A percentile compares a stretch with the other conserved stretches of the same genome.
phyloP scores from a whole-genome alignment of 768 basidiomycete genomes.

The Rhodotorula kratochvilovae region DNA sequence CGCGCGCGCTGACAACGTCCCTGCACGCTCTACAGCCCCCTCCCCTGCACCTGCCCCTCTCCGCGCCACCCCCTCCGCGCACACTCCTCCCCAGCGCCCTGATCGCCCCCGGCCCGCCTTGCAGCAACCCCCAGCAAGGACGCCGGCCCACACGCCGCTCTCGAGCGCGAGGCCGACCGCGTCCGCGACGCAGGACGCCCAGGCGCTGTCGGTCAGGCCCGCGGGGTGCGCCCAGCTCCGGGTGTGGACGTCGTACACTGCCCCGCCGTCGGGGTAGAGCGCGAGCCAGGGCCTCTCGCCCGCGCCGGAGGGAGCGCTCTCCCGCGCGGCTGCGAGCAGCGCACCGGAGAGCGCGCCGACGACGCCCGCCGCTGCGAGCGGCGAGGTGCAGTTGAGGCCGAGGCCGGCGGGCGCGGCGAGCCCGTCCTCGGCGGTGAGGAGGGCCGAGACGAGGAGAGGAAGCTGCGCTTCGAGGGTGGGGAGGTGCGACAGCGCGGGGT shows the following conservation, averaged over 20 bases:
- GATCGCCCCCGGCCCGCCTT: constrained; percentile 48
- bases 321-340: background rate
- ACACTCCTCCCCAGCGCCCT: constrained; percentile 37
- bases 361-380: constrained; percentile 40
- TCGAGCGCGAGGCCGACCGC: constrained; percentile 26
- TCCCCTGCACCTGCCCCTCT: background rate
- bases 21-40: too few species aligned
- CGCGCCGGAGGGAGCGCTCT: background rate
- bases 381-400: constrained; percentile 49
- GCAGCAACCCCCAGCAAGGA: constrained; percentile 48
- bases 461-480: constrained; percentile 1
- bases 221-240: constrained; percentile 43
- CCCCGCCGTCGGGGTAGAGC: constrained; percentile 49
- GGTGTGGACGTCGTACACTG: constrained; percentile 45
- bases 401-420: constrained; percentile 36
- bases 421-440: background rate
- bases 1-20: too few species aligned
- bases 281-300: constrained; percentile 38
- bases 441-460: constrained; percentile 14
- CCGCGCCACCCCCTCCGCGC: constrained; percentile 13
- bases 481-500: constrained; percentile 6
- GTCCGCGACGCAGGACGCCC: constrained; percentile 41
- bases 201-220: constrained; percentile 32
- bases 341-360: constrained; percentile 32
- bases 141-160: constrained; percentile 42